Evolutionary conservation across 2,329 filamentous ascomycete genomes (phyloP).

Genomic region (Diplodia seriata): DNA sequence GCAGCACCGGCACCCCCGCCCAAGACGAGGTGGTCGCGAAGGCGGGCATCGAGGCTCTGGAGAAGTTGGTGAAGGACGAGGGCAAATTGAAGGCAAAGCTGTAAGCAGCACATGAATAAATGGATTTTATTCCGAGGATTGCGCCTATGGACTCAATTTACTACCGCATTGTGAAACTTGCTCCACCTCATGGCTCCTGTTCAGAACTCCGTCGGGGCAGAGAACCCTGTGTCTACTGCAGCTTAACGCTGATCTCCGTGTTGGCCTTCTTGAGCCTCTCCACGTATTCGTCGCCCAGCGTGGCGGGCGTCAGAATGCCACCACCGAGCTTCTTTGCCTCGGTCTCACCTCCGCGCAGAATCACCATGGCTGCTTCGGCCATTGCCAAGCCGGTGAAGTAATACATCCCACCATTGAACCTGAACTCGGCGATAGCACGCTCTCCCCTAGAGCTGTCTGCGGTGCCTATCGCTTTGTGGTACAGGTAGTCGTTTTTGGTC

Average conservation of each 20-base stretch:
- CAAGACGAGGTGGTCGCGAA: slow-evolving; percentile 62
- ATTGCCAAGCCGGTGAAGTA: slow-evolving; percentile 69
- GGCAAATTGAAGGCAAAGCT: slow-evolving; percentile 50
- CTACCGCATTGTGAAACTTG: background rate
- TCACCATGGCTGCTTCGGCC: slow-evolving; percentile 68
- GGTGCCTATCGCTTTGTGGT: slow-evolving; percentile 69
- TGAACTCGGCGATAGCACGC: slow-evolving; percentile 63
- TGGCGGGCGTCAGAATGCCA: slow-evolving; percentile 75
- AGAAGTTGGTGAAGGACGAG: slow-evolving; percentile 46
- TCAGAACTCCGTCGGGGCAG: background rate
- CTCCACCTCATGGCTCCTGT: background rate
- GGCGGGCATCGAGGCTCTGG: slow-evolving; percentile 59
- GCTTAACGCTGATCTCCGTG: slow-evolving; percentile 21
- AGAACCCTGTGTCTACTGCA: background rate
- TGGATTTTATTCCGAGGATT: background rate
- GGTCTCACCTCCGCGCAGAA: slow-evolving; percentile 61
- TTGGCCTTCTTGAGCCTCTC: slow-evolving; percentile 47
- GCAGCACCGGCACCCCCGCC: slow-evolving; percentile 61
- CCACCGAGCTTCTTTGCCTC: slow-evolving; percentile 63
- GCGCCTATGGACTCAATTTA: background rate
- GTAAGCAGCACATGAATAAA: slow-evolving; percentile 37
- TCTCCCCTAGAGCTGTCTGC: slow-evolving; percentile 58
- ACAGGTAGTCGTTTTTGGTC: slow-evolving; percentile 64
- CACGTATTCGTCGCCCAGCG: slow-evolving; percentile 70
- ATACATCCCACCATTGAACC: slow-evolving; percentile 69